These are phyloP conservation scores for Aureobasidium melanogenum DNA, from an alignment of 2,329 filamentous ascomycete species.

Conservation along the genomic window DNA sequence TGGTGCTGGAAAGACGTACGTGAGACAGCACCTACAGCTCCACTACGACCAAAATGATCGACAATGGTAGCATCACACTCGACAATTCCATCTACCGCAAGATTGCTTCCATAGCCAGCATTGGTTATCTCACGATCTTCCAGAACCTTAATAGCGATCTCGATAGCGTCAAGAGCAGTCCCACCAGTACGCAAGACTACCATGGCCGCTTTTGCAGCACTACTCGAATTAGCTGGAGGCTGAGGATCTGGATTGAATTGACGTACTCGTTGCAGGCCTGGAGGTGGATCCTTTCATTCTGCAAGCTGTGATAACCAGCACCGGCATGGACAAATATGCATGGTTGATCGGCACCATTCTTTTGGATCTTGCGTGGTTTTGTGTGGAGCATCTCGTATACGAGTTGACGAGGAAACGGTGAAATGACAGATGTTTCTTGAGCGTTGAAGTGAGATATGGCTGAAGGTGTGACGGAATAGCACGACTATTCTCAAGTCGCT, in stretches of 20 bases:
- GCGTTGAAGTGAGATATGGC: too few species aligned
- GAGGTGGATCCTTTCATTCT: constrained; percentile 79
- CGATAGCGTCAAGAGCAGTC: constrained; percentile 77
- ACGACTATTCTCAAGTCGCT: not conserved
- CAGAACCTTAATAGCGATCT: constrained; percentile 75
- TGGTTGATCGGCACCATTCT: constrained; percentile 42
- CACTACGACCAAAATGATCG: constrained; percentile 82
- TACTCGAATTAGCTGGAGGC: constrained; percentile 28
- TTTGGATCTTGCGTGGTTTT: constrained; percentile 19
- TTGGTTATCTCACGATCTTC: constrained; percentile 97
- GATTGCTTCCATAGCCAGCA: constrained; percentile 89
- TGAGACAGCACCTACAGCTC: constrained; percentile 82
- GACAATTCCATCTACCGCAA: constrained; percentile 81
- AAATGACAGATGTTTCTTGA: not conserved
- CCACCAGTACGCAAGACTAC: constrained; percentile 67
- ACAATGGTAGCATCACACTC: constrained; percentile 94
- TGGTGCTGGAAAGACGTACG: constrained; percentile 50
- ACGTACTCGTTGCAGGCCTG: constrained; percentile 81
- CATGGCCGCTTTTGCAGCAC: constrained; percentile 80
- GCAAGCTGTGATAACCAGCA: constrained; percentile 81
- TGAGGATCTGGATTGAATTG: not conserved
- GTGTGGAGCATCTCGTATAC: constrained; percentile 28
- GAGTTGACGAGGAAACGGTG: not conserved
- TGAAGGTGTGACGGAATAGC: not conserved
- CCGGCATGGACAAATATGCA: constrained; percentile 95